Evolutionary conservation across 2,329 filamentous ascomycete species (phyloP).

Genomic region (Clarireedia monteithiana): DNA sequence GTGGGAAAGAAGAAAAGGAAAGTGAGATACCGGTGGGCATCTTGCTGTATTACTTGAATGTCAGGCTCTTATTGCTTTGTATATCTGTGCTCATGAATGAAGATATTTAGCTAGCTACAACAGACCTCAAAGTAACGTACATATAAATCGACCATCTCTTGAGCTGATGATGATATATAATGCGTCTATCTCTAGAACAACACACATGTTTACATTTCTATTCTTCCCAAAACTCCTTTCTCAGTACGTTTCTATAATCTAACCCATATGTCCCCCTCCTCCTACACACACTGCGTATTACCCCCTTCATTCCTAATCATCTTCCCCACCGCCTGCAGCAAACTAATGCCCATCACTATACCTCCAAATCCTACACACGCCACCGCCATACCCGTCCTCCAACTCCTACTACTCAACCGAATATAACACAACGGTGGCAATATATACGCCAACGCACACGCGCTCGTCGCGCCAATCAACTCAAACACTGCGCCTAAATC

Average conservation of each 20-base stretch:
- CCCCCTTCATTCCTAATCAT: conserved; percentile 37
- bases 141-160: too few relatives aligned
- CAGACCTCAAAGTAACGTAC: too few relatives aligned
- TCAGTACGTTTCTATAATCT: background rate
- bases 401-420: conserved; percentile 73
- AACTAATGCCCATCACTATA: conserved; percentile 70
- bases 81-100: too few relatives aligned
- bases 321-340: conserved; percentile 65
- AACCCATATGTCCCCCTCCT: background rate
- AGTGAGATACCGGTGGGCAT: background rate
- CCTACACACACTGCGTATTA: conserved; percentile 16
- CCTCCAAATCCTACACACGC: conserved; percentile 71
- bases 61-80: too few relatives aligned
- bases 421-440: conserved; percentile 92
- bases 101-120: too few relatives aligned
- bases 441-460: conserved; percentile 90
- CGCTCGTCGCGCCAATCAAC: conserved; percentile 89
- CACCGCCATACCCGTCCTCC: conserved; percentile 65
- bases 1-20: background rate
- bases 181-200: background rate
- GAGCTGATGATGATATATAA: too few relatives aligned
- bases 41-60: background rate
- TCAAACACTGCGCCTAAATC: conserved; percentile 94
- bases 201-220: background rate
- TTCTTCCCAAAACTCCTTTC: background rate